These are phyloP conservation scores for Camellia sinensis DNA, from an alignment of 148 eudicot genomes.

Conservation along the genomic window DNA sequence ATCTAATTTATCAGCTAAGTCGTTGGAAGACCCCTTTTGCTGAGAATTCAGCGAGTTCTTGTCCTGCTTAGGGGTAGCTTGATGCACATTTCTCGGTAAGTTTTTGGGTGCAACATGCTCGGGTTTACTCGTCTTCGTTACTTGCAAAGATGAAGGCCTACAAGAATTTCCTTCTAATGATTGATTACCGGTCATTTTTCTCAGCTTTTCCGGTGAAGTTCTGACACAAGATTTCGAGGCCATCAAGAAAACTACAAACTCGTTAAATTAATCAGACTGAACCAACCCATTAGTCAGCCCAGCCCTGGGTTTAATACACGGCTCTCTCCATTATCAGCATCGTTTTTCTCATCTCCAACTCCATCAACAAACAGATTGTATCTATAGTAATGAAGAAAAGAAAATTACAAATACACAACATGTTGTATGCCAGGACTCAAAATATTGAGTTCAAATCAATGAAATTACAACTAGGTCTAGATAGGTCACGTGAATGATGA, in stretches of 20 bases:
- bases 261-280: slow-evolving; percentile 8
- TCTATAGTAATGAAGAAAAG: slow-evolving; percentile 23
- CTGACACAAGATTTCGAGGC: slow-evolving; percentile 44
- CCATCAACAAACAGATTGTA: slow-evolving; percentile 19
- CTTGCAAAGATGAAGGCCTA: slow-evolving; percentile 27
- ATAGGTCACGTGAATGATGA: background rate
- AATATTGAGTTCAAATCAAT: background rate
- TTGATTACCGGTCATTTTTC: slow-evolving; percentile 29
- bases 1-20: slow-evolving; percentile 31
- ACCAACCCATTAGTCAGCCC: slow-evolving; percentile 27
- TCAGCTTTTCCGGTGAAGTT: slow-evolving; percentile 36
- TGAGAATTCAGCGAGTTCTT: slow-evolving; percentile 19
- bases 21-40: slow-evolving; percentile 29
- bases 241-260: slow-evolving; percentile 28
- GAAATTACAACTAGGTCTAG: background rate
- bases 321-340: slow-evolving; percentile 20
- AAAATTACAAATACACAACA: slow-evolving; percentile 1
- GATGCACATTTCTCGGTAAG: slow-evolving; percentile 17
- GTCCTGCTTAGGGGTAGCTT: slow-evolving; percentile 28
- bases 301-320: slow-evolving; percentile 8
- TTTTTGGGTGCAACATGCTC: slow-evolving; percentile 26
- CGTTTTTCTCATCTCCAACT: slow-evolving; percentile 21
- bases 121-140: slow-evolving; percentile 28
- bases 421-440: background rate
- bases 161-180: slow-evolving; percentile 30